Conservation (phyloP, 208 protist species). For the Wallacemonas rigidus region DNA sequence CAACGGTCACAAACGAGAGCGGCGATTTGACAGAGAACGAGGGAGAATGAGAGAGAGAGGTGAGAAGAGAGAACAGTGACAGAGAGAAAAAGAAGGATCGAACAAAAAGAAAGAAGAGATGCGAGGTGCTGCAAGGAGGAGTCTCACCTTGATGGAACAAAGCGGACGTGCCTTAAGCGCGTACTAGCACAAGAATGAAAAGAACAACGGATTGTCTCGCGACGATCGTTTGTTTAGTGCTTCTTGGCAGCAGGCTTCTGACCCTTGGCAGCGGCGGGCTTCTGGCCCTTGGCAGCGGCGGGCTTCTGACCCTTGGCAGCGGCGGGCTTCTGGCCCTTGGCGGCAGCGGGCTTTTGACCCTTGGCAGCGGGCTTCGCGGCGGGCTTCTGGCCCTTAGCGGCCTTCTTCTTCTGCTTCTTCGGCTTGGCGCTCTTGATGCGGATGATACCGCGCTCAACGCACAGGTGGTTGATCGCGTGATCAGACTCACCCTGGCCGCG, state of each 20-base stretch:
- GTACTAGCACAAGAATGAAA: background rate
- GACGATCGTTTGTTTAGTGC: constrained; percentile 12
- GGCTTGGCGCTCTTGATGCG: constrained; percentile 88
- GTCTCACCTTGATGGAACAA: background rate
- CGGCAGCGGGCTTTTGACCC: constrained; percentile 8
- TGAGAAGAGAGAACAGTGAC: background rate
- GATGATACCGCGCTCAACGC: constrained; percentile 79
- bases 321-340: constrained; percentile 1
- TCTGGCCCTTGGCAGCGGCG: constrained; percentile 5
- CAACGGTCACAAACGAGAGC: too few relatives aligned
- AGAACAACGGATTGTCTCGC: background rate
- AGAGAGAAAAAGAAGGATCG: background rate
- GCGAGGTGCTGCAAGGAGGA: constrained; percentile 13
- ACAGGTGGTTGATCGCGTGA: constrained; percentile 95
- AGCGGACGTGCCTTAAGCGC: constrained; percentile 3
- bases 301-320: constrained; percentile 9
- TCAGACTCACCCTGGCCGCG: constrained; percentile 93
- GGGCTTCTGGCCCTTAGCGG: constrained; percentile 20
- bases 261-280: constrained; percentile 7
- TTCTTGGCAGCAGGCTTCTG: constrained; percentile 22
- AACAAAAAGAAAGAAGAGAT: constrained; percentile 9
- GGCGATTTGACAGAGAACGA: background rate
- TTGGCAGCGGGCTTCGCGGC: constrained; percentile 16
- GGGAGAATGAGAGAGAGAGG: background rate
- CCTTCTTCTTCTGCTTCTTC: constrained; percentile 54